Evolutionary conservation across 2,329 filamentous ascomycete genomes (phyloP), one percentile per base, ranked within the genome.

Genomic region (Neopestalotiopsis sp.): DNA sequence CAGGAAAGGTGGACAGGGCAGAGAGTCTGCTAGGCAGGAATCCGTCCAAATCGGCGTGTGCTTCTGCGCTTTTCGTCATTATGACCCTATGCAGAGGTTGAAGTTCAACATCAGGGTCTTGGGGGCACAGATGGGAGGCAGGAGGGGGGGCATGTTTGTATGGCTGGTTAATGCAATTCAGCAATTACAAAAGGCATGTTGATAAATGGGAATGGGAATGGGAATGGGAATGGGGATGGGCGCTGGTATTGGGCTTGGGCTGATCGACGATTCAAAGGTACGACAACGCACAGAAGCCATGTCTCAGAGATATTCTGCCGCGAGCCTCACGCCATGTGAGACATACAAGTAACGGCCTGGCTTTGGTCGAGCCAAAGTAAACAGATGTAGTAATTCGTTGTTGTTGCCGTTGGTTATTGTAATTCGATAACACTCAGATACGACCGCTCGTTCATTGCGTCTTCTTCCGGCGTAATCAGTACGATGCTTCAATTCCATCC

Each of bases 291-390:
- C 45, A 52, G n/a, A 52, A 52, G 45, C 45, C 45, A 52, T 52
- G 45, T 52, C 45, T 52, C 17, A n/a, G 45, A 52, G n/a, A 52
- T 17, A 52, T 20, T 20, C 45, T 52, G 45, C 32, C 28, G 34
- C 28, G 30, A 59, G 59, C 30, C 59, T 61, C 32, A 40, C 59
- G 59, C 59, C 59, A 61, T 61, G 32, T 61, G 59, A 61, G 32
- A 61, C 59, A 61, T 61, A 20, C 59, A 38, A 61, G 30, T 20
- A 61, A 61, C 59, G 59, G 59, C 45, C 45, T 52, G 45, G 17
- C 45, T n/a, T 52, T 52, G 14, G 45, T n/a, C 42, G 17, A 49
- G 12, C 42, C 42, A 13, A 49, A 49, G 42, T 17, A 52, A 52
- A n/a, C 45, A 52, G 45, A 38, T 38, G 34, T 5, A 49, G 45